Base-by-base conservation (phyloP, 139 green algal genomes). In the Raphidocelis subcapitata region DNA sequence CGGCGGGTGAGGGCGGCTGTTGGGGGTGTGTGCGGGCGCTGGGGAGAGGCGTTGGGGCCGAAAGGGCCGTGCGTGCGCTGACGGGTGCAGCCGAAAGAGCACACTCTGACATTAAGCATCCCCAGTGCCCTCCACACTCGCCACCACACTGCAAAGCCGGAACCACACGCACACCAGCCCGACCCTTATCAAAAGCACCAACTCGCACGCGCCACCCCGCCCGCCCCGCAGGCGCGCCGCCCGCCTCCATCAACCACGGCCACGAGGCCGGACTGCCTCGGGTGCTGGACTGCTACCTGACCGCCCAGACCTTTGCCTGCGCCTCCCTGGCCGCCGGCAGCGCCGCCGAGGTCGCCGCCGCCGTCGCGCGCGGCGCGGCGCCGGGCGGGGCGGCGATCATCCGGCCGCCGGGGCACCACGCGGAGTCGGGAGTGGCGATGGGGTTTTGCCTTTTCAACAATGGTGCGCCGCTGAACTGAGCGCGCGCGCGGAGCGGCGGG, bases 371-470 rank as follows among this genome's bases (percentile, higher is more conserved):
- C 4, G 80, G 83, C 4, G 56, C 81, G 24, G 84, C 81, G 2
- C 64, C 63, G 0, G 62, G 74, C 23, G 89, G 77, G 0, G 83
- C 81, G 1, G 88, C 88, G n/a, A 77, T 92, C 28, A 85, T 94
- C 35, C 80, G 88, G 44, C 88, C 88, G 21, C 88, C 88, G 1
- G 88, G 88, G 20, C 92, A 97, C 79, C 92, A 97, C 73, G 91
- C 91, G 4, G 89, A 92, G 78, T 74, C 64, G 2, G 65, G 67
- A 15, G 52, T 81, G 28, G 80, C 90, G 36, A 95, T 94, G 89
- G 91, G 92, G 36, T 97, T 97, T 79, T 97, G 92, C 84, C 93
- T 93, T 70, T 94, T 89, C 88, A 96, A 97, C 85, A 93, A 85
- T 44, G 84, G 80, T 12, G 60, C 60, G n/a, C 46, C 69, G 60